phyloP scores from a whole-genome alignment of 805 yeast species.

The Metschnikowia colocasiae region DNA sequence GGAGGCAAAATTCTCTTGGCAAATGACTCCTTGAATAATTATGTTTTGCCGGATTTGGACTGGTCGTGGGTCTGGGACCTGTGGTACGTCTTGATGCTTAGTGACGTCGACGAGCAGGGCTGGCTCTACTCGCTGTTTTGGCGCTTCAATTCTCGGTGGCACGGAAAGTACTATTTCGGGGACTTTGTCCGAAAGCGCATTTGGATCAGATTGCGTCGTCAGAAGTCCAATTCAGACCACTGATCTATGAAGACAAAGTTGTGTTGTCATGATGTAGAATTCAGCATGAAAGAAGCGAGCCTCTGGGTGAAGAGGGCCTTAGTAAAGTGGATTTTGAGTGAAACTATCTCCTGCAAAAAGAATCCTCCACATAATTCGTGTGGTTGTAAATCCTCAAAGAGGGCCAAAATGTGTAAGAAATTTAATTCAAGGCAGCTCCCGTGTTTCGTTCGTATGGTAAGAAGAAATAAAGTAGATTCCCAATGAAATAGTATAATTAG shows the following conservation, averaged over 20 bases:
- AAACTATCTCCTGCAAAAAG: too few species aligned
- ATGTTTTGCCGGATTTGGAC: constrained; percentile 52
- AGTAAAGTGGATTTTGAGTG: too few species aligned
- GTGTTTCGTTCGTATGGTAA: too few species aligned
- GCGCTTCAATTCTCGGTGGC: constrained; percentile 46
- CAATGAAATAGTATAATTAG: neutral
- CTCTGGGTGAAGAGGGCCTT: too few species aligned
- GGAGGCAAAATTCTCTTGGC: constrained; percentile 33
- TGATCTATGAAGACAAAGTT: neutral
- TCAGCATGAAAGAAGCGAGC: neutral
- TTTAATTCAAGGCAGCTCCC: too few species aligned
- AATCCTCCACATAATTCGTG: too few species aligned
- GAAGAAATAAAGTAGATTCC: neutral
- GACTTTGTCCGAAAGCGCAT: constrained; percentile 63
- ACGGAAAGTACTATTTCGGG: constrained; percentile 55
- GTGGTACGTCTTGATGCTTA: constrained; percentile 72
- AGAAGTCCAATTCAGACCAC: neutral
- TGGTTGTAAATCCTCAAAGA: too few species aligned
- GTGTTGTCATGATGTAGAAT: neutral
- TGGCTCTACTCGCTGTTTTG: constrained; percentile 62
- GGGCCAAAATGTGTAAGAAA: too few species aligned
- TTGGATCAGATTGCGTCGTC: constrained; percentile 52
- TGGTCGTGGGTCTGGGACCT: constrained; percentile 69
- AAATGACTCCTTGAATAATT: constrained; percentile 26
- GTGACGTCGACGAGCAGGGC: constrained; percentile 80